A percentile compares a stretch with the other conserved stretches of the same genome.
These are phyloP conservation scores for Fragilariopsis cylindrus DNA, from an alignment of 108 stramenopile species.

Conservation along the genomic window DNA sequence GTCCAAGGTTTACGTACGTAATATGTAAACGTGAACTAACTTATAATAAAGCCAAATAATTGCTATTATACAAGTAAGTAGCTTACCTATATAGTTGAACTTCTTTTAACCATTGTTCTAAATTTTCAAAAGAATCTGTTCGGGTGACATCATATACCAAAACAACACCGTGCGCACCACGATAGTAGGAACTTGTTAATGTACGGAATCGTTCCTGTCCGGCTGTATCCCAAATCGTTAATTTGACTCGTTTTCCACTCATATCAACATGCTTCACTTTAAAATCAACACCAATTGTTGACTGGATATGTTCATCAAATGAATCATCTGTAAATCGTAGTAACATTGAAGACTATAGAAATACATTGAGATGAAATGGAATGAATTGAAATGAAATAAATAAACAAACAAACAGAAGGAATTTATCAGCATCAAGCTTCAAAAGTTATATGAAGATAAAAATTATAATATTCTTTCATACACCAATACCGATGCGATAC, in stretches of 20 bases:
- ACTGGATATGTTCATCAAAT: slow-evolving; percentile 97
- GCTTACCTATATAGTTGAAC: slow-evolving; percentile 81
- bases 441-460: neutral
- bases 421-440: neutral
- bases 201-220: slow-evolving; percentile 99
- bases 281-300: slow-evolving; percentile 97
- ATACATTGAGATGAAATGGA: neutral
- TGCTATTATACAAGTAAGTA: neutral
- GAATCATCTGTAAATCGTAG: slow-evolving; percentile 97
- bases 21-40: neutral
- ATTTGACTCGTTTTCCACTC: slow-evolving; percentile 88
- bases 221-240: slow-evolving; percentile 97
- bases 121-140: slow-evolving; percentile 97
- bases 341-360: slow-evolving; percentile 84
- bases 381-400: neutral
- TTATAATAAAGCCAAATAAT: neutral
- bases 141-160: slow-evolving; percentile 98
- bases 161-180: slow-evolving; percentile 99
- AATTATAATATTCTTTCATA: neutral
- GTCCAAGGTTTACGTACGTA: neutral
- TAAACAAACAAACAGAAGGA: neutral
- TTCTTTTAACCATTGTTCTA: slow-evolving; percentile 97
- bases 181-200: slow-evolving; percentile 95
- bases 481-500: neutral
- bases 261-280: slow-evolving; percentile 92